Base-by-base conservation (phyloP, 345 rosid genomes). In the Balakata baccata region DNA sequence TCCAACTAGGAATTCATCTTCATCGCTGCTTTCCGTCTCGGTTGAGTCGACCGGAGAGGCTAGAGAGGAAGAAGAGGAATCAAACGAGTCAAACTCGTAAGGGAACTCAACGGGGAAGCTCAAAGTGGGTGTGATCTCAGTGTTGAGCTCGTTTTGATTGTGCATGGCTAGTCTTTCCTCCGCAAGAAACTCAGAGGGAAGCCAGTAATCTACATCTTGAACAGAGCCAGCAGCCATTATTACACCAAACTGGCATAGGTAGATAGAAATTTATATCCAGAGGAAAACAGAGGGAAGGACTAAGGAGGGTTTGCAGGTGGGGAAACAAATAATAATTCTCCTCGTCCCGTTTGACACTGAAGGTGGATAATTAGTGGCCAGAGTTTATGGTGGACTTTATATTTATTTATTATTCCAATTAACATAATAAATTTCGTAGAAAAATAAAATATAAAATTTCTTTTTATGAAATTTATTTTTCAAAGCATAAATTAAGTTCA, bases 101-200 rank as follows among this genome's bases (percentile, higher is more conserved):
- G 80, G 83, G 22, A 80, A 76, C 77, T 80, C 83, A 18, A 74
- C 6, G 8, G 80, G 77, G 38, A 80, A 76, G 46, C 16, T 7
- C 16, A 66, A 52, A 16, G 29, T 25, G 11, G 79, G 66, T 11
- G 52, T 61, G 16, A 53, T 11, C 63, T 50, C 68, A 51, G 76
- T 5, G 37, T 4, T n/a, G 12, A 25, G 6, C 16, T 11, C 64
- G 2, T 20, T 53, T 29, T 29, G 34, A 29, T 29, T 29, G 34
- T 29, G 34, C 34, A 65, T 77, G 62, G 41, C 16, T 14, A 12
- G 34, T 13, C 52, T 43, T 45, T 64, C 54, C 53, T 66, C 71
- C 0, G 45, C 14, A 59, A 53, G 51, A 47, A 58, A 73, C 64
- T 53, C 54, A 41, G 43, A 2, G 0, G 74, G 64, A 60, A 75